Evolutionary conservation across 2,329 filamentous ascomycete species (phyloP).

Genomic region (Scytalidium sp.): DNA sequence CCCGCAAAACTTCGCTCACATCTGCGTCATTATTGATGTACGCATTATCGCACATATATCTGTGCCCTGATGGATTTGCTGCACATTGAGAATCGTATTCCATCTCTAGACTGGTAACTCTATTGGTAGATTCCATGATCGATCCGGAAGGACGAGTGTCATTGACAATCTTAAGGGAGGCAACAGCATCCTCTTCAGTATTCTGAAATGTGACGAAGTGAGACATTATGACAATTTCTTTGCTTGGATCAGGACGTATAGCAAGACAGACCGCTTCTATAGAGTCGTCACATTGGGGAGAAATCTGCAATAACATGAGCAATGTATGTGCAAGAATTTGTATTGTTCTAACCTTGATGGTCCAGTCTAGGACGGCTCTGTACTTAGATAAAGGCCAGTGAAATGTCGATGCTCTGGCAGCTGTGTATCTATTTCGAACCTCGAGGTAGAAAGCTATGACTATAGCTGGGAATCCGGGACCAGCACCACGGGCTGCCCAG

Average conservation of each 20-base stretch:
- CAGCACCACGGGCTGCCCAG: constrained; percentile 33
- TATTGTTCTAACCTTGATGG: constrained; percentile 34
- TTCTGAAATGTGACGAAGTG: constrained; percentile 40
- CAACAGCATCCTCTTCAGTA: constrained; percentile 29
- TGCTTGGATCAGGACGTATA: constrained; percentile 24
- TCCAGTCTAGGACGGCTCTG: constrained; percentile 44
- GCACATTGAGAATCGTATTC: constrained; percentile 41
- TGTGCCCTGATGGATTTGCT: constrained; percentile 45
- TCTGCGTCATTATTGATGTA: constrained; percentile 47
- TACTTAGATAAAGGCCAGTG: constrained; percentile 44
- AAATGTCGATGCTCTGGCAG: constrained; percentile 30
- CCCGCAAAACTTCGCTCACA: constrained; percentile 39
- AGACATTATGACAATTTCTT: constrained; percentile 30
- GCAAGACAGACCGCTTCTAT: constrained; percentile 40
- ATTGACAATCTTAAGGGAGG: constrained; percentile 34
- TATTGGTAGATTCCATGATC: constrained; percentile 34
- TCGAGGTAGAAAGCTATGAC: constrained; percentile 24
- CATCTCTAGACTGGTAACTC: constrained; percentile 35
- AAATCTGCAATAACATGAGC: constrained; percentile 10
- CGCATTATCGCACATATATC: constrained; percentile 48
- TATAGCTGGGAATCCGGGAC: constrained; percentile 3
- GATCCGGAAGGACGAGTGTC: constrained; percentile 34
- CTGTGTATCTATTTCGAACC: constrained; percentile 7
- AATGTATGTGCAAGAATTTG: neutral
- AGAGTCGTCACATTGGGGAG: constrained; percentile 30